These are phyloP conservation scores for Termitomyces sp. DNA, from an alignment of 768 basidiomycete species.

Conservation along the genomic window DNA sequence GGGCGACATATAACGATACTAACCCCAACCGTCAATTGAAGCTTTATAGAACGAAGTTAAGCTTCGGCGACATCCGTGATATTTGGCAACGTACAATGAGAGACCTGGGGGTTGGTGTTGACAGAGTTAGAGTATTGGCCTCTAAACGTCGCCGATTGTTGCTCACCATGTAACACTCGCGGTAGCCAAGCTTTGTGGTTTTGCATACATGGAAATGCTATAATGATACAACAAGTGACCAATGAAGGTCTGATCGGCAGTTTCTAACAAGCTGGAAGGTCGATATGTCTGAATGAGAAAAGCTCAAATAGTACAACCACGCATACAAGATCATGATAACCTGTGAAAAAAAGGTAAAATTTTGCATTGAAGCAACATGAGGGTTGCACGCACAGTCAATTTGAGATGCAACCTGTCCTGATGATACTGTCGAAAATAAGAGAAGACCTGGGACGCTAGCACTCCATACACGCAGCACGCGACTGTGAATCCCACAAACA, in stretches of 20 bases:
- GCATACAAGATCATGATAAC: slow-evolving; percentile 35
- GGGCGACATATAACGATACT: slow-evolving; percentile 12
- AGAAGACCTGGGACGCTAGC: slow-evolving; percentile 46
- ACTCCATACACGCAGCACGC: slow-evolving; percentile 53
- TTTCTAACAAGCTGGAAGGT: slow-evolving; percentile 41
- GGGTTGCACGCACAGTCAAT: slow-evolving; percentile 35
- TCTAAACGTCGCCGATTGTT: background rate
- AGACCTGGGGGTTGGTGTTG: slow-evolving; percentile 31
- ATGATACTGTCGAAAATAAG: slow-evolving; percentile 52
- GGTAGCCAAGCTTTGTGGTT: slow-evolving; percentile 27
- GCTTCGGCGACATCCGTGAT: background rate
- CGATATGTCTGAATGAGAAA: background rate
- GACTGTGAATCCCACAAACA: slow-evolving; percentile 52
- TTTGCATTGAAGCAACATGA: background rate
- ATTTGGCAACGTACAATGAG: slow-evolving; percentile 36
- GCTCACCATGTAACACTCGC: slow-evolving; percentile 44
- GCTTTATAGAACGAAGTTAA: slow-evolving; percentile 21
- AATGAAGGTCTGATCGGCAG: slow-evolving; percentile 51
- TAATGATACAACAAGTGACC: slow-evolving; percentile 56
- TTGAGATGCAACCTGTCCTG: slow-evolving; percentile 49
- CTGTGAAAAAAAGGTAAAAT: slow-evolving; percentile 15
- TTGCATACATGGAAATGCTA: slow-evolving; percentile 38
- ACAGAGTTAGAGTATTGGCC: background rate
- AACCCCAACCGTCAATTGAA: slow-evolving; percentile 43
- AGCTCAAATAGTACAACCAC: background rate